Percentiles rank a stretch among this genome's conserved stretches.
phyloP scores from a whole-genome alignment of 2,329 filamentous ascomycete genomes.

The Magnaporthiopsis incrustans region DNA sequence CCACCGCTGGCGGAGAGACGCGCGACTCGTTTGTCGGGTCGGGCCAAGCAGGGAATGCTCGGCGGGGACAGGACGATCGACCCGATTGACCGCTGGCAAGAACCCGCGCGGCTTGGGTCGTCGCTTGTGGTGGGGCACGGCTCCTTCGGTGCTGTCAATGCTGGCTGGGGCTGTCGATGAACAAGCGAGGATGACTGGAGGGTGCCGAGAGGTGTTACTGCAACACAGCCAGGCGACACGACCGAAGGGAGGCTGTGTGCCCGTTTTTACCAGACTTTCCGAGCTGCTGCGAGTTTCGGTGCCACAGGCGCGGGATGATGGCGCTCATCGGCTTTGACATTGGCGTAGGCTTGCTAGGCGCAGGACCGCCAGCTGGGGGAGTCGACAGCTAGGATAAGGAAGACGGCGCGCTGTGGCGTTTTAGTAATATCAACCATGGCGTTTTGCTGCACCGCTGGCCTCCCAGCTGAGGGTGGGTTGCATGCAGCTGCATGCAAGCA shows the following conservation, averaged over 20 bases:
- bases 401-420: background rate
- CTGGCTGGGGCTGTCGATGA: background rate
- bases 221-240: background rate
- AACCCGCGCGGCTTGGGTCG: too few species aligned
- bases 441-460: too few species aligned
- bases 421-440: background rate
- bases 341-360: constrained; percentile 15
- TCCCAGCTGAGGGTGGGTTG: too few species aligned
- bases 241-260: background rate
- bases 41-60: background rate
- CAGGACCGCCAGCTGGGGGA: background rate
- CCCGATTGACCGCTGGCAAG: background rate
- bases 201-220: background rate
- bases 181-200: background rate
- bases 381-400: background rate
- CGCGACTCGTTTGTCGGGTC: background rate
- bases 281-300: constrained; percentile 30
- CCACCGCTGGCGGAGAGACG: background rate
- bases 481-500: background rate
- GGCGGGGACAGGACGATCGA: background rate
- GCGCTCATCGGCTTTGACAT: constrained; percentile 27
- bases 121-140: background rate
- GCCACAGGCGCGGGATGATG: constrained; percentile 29
- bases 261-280: constrained; percentile 11
- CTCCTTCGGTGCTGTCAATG: background rate